Base-by-base conservation (phyloP, 345 rosid species). In the Linum trigynum region DNA sequence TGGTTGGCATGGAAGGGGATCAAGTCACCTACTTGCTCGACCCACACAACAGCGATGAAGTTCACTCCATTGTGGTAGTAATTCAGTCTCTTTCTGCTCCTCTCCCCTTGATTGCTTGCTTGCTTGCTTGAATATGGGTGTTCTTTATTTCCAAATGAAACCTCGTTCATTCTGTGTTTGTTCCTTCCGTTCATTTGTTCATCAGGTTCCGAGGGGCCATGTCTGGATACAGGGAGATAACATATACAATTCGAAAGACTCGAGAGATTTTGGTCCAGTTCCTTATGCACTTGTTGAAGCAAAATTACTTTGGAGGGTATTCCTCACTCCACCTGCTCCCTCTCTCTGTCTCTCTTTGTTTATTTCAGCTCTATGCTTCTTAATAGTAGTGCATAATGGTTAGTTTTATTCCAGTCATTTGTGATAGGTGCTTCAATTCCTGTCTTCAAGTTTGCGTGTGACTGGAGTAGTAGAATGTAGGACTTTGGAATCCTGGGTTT, bases 221-320 rank as follows among this genome's bases (percentile, higher is more conserved):
- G 67, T 88, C 40, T 87, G 91, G 83, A 71, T 86, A 5, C 79
- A 83, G 68, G 98, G 98, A 58, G 98, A 88, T 77, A 73, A 85
- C 76, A 73, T 61, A 59, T 74, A 81, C 58, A 69, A 75, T 60
- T 81, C 96, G 0, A 68, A 59, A 41, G 98, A 88, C 80, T 91
- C 96, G 3, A 84, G 97, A 72, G 23, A 39, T 10, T 91, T 82
- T 71, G 97, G 97, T 48, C 79, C 96, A 4, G 69, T 91, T 72
- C 88, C 97, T 48, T 86, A 78, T 57, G 88, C 84, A 17, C 97
- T 88, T 80, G 67, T 88, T 62, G 76, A 81, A 67, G 91, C 84
- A 69, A 83, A 70, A 79, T 72, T 80, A 1, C 69, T 82, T 64
- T 91, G 84, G 81, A 82, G 83, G 86, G 96, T 91, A 72, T 74